Percentiles rank a stretch among this genome's conserved stretches.
Evolutionary conservation across 108 stramenopile species (phyloP).

Genomic region (Cyclotella sp.): DNA sequence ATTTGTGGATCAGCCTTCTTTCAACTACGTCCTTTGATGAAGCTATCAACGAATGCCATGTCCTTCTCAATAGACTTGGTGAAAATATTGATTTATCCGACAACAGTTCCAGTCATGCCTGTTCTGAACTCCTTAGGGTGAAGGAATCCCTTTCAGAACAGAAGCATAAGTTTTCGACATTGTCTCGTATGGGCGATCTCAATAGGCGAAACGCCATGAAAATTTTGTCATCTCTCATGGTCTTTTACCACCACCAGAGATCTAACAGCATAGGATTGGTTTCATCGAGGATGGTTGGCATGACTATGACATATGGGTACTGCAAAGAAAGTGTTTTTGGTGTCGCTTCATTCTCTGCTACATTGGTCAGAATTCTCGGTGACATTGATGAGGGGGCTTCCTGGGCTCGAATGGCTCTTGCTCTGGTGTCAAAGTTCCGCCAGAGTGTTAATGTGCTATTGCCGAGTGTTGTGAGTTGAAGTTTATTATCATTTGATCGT

Average conservation of each 20-base stretch:
- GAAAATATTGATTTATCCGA: slow-evolving; percentile 35
- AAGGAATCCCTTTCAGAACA: slow-evolving; percentile 13
- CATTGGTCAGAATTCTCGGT: slow-evolving; percentile 20
- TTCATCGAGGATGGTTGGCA: slow-evolving; percentile 30
- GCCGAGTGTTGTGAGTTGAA: slow-evolving; percentile 10
- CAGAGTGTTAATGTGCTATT: slow-evolving; percentile 1
- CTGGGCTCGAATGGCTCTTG: slow-evolving; percentile 32
- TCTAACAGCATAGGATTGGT: slow-evolving; percentile 6
- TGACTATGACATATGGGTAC: slow-evolving; percentile 27
- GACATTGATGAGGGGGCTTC: slow-evolving; percentile 30
- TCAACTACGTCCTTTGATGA: not conserved
- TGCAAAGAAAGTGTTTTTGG: slow-evolving; percentile 30
- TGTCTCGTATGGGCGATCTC: slow-evolving; percentile 17
- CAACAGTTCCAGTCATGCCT: not conserved
- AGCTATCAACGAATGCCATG: slow-evolving; percentile 29
- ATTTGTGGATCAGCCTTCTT: slow-evolving; percentile 24
- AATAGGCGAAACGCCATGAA: slow-evolving; percentile 31
- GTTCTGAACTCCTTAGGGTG: slow-evolving; percentile 18
- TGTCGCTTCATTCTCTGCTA: slow-evolving; percentile 12
- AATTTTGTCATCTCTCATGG: slow-evolving; percentile 19
- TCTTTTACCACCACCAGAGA: slow-evolving; percentile 13
- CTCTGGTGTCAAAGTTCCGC: slow-evolving; percentile 15
- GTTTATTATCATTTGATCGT: not conserved
- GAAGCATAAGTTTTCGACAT: slow-evolving; percentile 2
- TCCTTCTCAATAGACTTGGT: slow-evolving; percentile 21